Conservation (phyloP, 2,329 filamentous ascomycete species). For the Neoscytalidium dimidiatum region DNA sequence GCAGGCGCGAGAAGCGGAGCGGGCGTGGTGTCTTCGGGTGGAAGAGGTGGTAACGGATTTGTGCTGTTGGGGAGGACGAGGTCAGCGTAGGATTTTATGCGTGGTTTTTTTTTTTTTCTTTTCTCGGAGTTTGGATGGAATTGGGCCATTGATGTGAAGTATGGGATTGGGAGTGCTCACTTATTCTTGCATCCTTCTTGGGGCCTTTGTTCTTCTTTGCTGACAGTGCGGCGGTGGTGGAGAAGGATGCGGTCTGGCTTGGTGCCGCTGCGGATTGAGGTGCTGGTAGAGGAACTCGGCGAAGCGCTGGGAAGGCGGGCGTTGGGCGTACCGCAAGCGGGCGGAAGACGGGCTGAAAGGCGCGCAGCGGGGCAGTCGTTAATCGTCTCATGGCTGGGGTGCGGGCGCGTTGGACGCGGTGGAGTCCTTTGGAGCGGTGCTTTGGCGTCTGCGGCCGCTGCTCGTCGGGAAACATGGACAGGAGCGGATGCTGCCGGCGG, state of each 20-base stretch:
- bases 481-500: constrained; percentile 2
- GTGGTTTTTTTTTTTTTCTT: no score
- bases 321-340: not conserved
- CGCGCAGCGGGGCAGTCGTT: constrained; percentile 1
- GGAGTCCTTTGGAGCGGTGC: not conserved
- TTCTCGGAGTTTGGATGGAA: no score
- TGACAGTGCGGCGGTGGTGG: constrained; percentile 16
- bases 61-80: constrained; percentile 43
- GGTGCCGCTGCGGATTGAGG: not conserved
- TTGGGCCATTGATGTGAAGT: no score
- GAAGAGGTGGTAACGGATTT: constrained; percentile 70
- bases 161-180: constrained; percentile 21
- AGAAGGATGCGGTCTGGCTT: constrained; percentile 17
- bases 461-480: not conserved
- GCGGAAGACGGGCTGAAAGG: constrained; percentile 20
- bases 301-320: not conserved
- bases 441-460: not conserved
- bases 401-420: not conserved
- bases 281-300: constrained; percentile 9
- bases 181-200: constrained; percentile 21
- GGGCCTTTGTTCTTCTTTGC: constrained; percentile 6
- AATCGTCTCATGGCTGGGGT: constrained; percentile 10
- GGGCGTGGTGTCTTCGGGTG: constrained; percentile 72
- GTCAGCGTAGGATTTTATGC: not conserved
- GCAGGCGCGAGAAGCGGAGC: constrained; percentile 83